A percentile compares a stretch with the other conserved stretches of the same genome.
Conservation (phyloP, 192 early-diverging fungal species). For the Gigaspora rosea region DNA sequence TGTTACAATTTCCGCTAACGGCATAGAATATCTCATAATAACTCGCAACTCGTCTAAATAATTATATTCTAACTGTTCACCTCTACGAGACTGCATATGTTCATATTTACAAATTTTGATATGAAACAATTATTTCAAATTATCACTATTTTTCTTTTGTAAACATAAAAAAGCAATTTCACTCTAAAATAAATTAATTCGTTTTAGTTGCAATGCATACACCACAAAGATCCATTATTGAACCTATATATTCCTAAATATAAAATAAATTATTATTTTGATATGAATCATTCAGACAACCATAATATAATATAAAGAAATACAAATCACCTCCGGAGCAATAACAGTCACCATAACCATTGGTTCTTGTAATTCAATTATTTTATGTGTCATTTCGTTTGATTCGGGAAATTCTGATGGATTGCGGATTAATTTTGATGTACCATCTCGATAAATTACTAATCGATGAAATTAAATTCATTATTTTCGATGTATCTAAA, state of each 20-base stretch:
- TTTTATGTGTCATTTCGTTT: constrained; percentile 62
- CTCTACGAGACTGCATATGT: constrained; percentile 62
- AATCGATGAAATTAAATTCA: constrained; percentile 12
- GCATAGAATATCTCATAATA: constrained; percentile 83
- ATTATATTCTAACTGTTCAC: constrained; percentile 84
- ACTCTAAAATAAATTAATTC: not conserved
- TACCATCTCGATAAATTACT: constrained; percentile 58
- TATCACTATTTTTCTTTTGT: not conserved
- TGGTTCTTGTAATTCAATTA: constrained; percentile 79
- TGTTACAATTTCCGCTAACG: constrained; percentile 91
- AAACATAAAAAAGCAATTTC: not conserved
- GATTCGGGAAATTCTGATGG: constrained; percentile 90
- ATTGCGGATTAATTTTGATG: constrained; percentile 64
- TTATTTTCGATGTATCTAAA: not conserved
- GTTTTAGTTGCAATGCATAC: constrained; percentile 36
- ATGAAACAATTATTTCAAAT: not conserved
- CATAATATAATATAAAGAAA: constrained; percentile 11
- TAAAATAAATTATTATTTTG: not conserved
- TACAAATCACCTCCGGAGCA: constrained; percentile 67
- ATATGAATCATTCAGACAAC: not conserved
- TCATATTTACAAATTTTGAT: not conserved
- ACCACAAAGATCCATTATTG: constrained; percentile 76
- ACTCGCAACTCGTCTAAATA: constrained; percentile 85
- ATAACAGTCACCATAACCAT: constrained; percentile 92
- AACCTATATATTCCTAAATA: constrained; percentile 65